These are phyloP conservation scores for Myxozyma vanderwaltii DNA, from an alignment of 805 yeast species.

Conservation along the genomic window DNA sequence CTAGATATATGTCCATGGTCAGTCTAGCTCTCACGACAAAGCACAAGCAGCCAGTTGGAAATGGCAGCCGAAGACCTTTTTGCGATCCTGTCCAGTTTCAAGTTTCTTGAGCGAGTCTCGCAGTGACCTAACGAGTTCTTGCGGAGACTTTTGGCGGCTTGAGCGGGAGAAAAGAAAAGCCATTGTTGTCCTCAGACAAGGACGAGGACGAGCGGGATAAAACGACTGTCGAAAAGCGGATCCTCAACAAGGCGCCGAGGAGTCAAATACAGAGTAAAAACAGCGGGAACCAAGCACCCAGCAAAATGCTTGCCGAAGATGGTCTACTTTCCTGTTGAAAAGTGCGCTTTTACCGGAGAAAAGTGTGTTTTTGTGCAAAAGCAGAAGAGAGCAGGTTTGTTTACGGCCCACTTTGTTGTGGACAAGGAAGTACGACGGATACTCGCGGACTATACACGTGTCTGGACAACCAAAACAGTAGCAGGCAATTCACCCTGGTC, in stretches of 20 bases:
- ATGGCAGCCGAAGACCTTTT: constrained; percentile 39
- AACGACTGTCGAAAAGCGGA: background rate
- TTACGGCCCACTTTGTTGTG: too few species aligned
- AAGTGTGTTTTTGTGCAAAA: too few species aligned
- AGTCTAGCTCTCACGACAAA: background rate
- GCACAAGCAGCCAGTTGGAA: background rate
- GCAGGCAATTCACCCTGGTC: too few species aligned
- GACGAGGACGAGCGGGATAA: background rate
- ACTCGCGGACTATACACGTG: too few species aligned
- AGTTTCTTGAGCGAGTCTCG: constrained; percentile 61
- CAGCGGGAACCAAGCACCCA: background rate
- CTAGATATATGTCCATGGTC: constrained; percentile 41
- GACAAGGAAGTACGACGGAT: too few species aligned
- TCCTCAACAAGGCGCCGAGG: background rate
- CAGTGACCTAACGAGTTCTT: constrained; percentile 74
- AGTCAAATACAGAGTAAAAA: background rate
- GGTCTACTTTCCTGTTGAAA: too few species aligned
- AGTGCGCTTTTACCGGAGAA: too few species aligned
- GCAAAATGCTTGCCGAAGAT: too few species aligned
- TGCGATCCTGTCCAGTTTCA: constrained; percentile 44
- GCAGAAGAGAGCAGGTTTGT: too few species aligned
- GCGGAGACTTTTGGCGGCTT: constrained; percentile 80
- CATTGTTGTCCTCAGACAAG: constrained; percentile 49
- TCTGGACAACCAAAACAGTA: too few species aligned
- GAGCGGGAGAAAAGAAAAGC: constrained; percentile 82